phyloP scores from a whole-genome alignment of 2,329 filamentous ascomycete genomes.

The Arthrobotrys conoides region DNA sequence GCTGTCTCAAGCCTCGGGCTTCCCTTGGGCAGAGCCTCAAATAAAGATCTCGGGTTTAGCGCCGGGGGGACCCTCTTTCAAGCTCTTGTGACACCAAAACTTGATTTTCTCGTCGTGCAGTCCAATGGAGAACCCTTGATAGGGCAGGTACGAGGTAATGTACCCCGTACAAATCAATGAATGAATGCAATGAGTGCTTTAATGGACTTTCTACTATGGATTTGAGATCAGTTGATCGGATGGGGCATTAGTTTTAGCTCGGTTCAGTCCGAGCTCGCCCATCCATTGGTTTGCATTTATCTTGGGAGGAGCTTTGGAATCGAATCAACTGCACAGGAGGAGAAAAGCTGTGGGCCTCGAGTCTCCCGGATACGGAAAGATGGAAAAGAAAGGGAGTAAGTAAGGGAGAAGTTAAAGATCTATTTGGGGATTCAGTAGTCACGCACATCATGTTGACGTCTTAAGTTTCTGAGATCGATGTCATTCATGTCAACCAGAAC shows the following conservation, averaged over 20 bases:
- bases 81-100: slow-evolving; percentile 24
- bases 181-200: slow-evolving; percentile 36
- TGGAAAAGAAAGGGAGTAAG: slow-evolving; percentile 9
- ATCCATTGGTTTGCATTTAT: slow-evolving; percentile 17
- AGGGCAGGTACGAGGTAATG: slow-evolving; percentile 44
- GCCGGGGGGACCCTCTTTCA: slow-evolving; percentile 22
- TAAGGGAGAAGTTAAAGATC: not conserved
- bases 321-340: too few species aligned
- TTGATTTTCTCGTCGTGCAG: slow-evolving; percentile 21
- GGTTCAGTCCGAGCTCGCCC: slow-evolving; percentile 38
- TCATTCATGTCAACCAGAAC: too few species aligned
- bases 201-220: slow-evolving; percentile 17
- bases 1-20: slow-evolving; percentile 42
- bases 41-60: slow-evolving; percentile 42
- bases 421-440: slow-evolving; percentile 30
- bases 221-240: slow-evolving; percentile 51
- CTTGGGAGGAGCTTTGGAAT: slow-evolving; percentile 5
- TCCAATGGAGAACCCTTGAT: slow-evolving; percentile 32
- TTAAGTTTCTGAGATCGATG: slow-evolving; percentile 32
- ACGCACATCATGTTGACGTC: slow-evolving; percentile 31
- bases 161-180: not conserved
- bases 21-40: slow-evolving; percentile 39
- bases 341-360: slow-evolving; percentile 16
- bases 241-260: slow-evolving; percentile 38
- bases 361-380: slow-evolving; percentile 26